phyloP scores from a whole-genome alignment of 441 rosid genomes.

The Melastoma candidum region DNA sequence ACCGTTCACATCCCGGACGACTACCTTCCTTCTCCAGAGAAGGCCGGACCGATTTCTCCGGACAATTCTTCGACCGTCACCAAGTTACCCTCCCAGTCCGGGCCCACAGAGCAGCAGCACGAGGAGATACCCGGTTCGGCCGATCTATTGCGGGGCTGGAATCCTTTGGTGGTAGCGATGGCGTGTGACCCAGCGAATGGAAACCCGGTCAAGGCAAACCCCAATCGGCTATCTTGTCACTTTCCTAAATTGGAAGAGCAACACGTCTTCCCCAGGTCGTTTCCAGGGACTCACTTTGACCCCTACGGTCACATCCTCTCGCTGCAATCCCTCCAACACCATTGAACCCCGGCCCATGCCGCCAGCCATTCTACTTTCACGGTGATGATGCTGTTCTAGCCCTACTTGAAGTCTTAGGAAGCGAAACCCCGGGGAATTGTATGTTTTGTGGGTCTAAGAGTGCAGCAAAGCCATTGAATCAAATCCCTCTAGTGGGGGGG shows the following conservation, averaged over 20 bases:
- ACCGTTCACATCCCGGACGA: constrained; percentile 53
- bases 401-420: too few relatives aligned
- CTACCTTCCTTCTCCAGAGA: constrained; percentile 31
- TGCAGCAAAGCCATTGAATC: too few relatives aligned
- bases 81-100: constrained; percentile 25
- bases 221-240: constrained; percentile 39
- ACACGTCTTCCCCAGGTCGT: constrained; percentile 30
- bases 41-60: constrained; percentile 29
- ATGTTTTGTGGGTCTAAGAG: too few relatives aligned
- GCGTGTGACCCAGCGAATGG: constrained; percentile 25
- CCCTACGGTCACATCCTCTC: constrained; percentile 30
- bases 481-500: too few relatives aligned
- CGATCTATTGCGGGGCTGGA: constrained; percentile 28
- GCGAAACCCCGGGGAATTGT: too few relatives aligned
- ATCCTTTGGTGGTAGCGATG: constrained; percentile 23
- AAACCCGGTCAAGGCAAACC: constrained; percentile 28
- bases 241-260: constrained; percentile 58
- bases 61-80: constrained; percentile 23
- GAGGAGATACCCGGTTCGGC: constrained; percentile 23
- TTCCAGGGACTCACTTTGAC: constrained; percentile 48
- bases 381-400: too few relatives aligned
- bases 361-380: too few relatives aligned
- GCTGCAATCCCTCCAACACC: constrained; percentile 58
- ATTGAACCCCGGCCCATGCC: constrained; percentile 13
- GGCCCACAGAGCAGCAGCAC: constrained; percentile 9